phyloP scores from a whole-genome alignment of 129 eudicot genomes.

The Rutidosis leptorrhynchoides region DNA sequence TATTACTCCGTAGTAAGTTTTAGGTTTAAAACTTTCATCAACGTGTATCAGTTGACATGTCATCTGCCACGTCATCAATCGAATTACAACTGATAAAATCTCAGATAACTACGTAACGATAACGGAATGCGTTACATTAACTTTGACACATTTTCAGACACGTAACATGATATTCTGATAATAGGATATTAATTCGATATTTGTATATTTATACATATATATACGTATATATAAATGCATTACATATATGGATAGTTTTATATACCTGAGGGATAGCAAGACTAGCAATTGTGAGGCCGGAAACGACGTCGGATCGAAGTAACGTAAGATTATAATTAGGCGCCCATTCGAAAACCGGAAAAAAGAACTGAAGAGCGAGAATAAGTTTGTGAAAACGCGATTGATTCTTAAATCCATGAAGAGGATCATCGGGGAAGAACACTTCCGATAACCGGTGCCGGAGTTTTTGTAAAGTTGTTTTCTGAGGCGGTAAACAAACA shows the following conservation, averaged over 20 bases:
- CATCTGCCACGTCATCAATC: background rate
- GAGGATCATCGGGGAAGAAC: slow-evolving; percentile 94
- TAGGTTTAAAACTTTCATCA: too few relatives aligned
- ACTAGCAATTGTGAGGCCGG: slow-evolving; percentile 97
- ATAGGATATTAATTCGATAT: background rate
- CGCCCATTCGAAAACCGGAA: slow-evolving; percentile 90
- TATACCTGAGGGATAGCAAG: slow-evolving; percentile 97
- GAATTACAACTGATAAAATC: background rate
- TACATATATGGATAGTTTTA: background rate
- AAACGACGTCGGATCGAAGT: slow-evolving; percentile 71
- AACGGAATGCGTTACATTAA: background rate
- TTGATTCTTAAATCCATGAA: slow-evolving; percentile 81
- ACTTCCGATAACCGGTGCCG: slow-evolving; percentile 60
- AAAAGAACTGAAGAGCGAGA: slow-evolving; percentile 73
- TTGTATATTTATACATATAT: background rate
- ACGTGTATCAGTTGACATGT: background rate
- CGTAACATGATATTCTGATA: background rate
- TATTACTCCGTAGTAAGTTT: too few relatives aligned
- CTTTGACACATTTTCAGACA: background rate
- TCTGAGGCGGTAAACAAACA: slow-evolving; percentile 68
- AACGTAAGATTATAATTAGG: slow-evolving; percentile 66
- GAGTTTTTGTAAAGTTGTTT: slow-evolving; percentile 56
- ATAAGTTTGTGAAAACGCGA: slow-evolving; percentile 46
- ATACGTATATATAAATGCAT: background rate
- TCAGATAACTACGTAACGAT: background rate